Evolutionary conservation across 2,329 filamentous ascomycete genomes (phyloP).

Genomic region (Colletotrichum brevisporum): DNA sequence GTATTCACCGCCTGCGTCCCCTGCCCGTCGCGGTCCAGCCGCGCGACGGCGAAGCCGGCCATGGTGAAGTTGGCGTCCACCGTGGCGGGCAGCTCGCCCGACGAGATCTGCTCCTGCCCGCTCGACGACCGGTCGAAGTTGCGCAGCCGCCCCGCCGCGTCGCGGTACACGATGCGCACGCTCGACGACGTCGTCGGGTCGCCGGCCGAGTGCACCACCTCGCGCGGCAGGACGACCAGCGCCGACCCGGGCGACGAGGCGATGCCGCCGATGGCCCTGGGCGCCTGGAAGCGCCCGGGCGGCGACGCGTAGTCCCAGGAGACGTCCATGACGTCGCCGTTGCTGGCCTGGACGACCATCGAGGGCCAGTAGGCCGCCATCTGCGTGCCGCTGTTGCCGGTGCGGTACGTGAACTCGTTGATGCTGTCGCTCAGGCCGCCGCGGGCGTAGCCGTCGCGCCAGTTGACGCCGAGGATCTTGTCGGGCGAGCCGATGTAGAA

Average conservation of each 20-base stretch:
- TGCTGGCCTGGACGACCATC: conserved; percentile 19
- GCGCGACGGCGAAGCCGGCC: conserved; percentile 41
- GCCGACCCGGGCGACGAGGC: conserved; percentile 17
- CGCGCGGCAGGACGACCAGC: conserved; percentile 28
- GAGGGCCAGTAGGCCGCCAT: conserved; percentile 35
- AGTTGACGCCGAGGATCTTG: conserved; percentile 27
- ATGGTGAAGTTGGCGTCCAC: conserved; percentile 43
- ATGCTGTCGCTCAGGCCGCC: conserved; percentile 25
- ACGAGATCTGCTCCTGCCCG: conserved; percentile 12
- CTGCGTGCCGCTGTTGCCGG: conserved; percentile 3
- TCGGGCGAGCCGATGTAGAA: conserved; percentile 20
- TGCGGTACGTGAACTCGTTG: background rate
- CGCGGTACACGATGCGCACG: conserved; percentile 32
- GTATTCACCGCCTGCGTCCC: conserved; percentile 40
- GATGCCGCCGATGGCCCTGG: conserved; percentile 5
- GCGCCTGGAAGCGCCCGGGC: conserved; percentile 11
- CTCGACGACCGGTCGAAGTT: conserved; percentile 30
- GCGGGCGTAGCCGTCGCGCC: conserved; percentile 22
- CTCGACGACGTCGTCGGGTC: conserved; percentile 13
- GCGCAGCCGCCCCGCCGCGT: conserved; percentile 17
- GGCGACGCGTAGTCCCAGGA: conserved; percentile 20
- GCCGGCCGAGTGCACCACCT: conserved; percentile 21
- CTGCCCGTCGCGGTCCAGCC: conserved; percentile 26
- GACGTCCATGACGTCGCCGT: conserved; percentile 22
- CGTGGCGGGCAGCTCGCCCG: conserved; percentile 16